Base-by-base conservation (phyloP, 2,329 filamentous ascomycete species). In the Coniochaeta hoffmannii region DNA sequence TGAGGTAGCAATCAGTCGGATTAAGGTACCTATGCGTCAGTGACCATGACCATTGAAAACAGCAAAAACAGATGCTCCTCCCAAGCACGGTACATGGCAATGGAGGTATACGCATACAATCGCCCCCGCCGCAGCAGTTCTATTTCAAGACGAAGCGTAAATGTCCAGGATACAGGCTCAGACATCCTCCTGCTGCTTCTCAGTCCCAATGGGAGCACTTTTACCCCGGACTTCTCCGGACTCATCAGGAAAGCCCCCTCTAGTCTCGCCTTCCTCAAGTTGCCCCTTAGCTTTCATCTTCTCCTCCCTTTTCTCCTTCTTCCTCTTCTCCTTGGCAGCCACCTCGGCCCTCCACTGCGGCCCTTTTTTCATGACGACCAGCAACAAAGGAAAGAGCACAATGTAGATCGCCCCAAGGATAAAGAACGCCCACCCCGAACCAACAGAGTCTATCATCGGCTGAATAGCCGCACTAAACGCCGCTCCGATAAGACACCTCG, bases 401-500 rank as follows among this genome's bases (percentile, higher is more conserved):
- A 77, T 52, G 50, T 73, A 76, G 3, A 80, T 51, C 1, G 70
- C 60, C 0, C 71, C 78, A 3, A 80, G 61, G 7, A 82, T 61
- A 0, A 74, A 78, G 57, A 79, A 81, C 0, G 77, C 72, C 73
- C 79, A 79, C 0, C 80, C 80, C 0, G 70, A 62, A 0, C 79
- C 56, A 84, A 73, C 0, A 65, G 68, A 9, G 76, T 59, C 10
- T n/a, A 80, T 75, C 73, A 85, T 73, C 11, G 76, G 76, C 3
- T 78, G 64, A 19, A 85, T 76, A 1, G 76, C 69, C 0, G 77
- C 80, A 15, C 73, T 79, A 1, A 75, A 76, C 0, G 71, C 75
- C 0, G 82, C 82, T 0, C 80, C 81, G 2, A 85, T 62, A 2
- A 80, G 64, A 55, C 82, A 85, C 5, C 81, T 65, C 1, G 76